Evolutionary conservation across 768 basidiomycete species (phyloP).

Genomic region (Agrocybe chaxingu): DNA sequence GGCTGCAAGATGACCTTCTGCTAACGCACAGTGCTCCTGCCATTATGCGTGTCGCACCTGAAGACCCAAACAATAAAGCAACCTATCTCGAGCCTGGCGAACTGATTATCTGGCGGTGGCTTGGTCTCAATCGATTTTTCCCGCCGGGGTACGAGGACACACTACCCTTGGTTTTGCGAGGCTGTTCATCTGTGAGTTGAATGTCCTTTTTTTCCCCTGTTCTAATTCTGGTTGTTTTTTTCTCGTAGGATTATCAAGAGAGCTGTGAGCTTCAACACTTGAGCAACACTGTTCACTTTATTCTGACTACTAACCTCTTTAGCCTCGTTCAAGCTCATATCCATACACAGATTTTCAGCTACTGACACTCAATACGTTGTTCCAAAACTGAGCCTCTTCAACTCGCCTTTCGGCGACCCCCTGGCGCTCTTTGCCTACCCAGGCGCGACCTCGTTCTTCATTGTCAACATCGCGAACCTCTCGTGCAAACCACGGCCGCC

Average conservation of each 20-base stretch:
- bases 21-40: conserved; percentile 53
- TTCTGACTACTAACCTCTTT: not conserved
- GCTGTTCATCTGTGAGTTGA: conserved; percentile 55
- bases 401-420: conserved; percentile 48
- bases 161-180: conserved; percentile 40
- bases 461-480: conserved; percentile 47
- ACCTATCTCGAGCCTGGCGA: conserved; percentile 44
- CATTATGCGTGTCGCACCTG: conserved; percentile 31
- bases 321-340: conserved; percentile 69
- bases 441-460: conserved; percentile 32
- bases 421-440: conserved; percentile 43
- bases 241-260: conserved; percentile 66
- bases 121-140: conserved; percentile 63
- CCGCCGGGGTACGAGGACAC: conserved; percentile 35
- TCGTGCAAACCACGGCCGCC: conserved; percentile 37
- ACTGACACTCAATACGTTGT: conserved; percentile 28
- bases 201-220: not conserved
- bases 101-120: conserved; percentile 65
- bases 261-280: conserved; percentile 49
- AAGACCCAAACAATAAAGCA: conserved; percentile 19
- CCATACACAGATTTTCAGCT: conserved; percentile 43
- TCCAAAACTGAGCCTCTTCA: conserved; percentile 38
- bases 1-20: conserved; percentile 57
- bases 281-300: not conserved
- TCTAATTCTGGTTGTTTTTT: not conserved